Evolutionary conservation across 768 basidiomycete genomes (phyloP), one percentile per base, ranked within the genome.

Genomic region (Daedaleopsis nitida): DNA sequence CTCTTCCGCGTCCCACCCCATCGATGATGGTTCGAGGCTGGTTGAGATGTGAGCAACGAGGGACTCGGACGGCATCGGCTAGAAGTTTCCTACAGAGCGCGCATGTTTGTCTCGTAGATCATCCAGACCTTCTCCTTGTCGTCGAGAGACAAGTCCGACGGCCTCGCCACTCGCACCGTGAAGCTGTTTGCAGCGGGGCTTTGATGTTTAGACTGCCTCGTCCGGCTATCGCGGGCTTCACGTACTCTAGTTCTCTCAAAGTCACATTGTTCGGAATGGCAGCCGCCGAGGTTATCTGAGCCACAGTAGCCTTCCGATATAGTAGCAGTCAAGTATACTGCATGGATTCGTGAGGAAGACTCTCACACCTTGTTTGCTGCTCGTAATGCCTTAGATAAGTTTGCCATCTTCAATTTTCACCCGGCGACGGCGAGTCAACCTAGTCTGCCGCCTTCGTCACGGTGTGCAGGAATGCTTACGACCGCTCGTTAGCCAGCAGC

Each of bases 61-160:
- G 3, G 39, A 3, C 39, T 42, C 3, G 39, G 39, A 9, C n/a
- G n/a, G 12, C 16, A 17, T 7, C 27, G 13, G 21, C 43, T 54
- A 21, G 44, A 21, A 14, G 4, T 17, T 10, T 50, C 55, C 19
- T 60, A 81, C 80, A 77, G 54, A 6, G 66, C 53, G n/a, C 67
- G 63, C 88, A 91, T 90, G 71, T 90, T 90, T 14, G 70, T 66
- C 64, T 85, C 82, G 37, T 85, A 70, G 9, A 80, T 58, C 0
- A 43, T 52, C 86, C 86, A 90, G 43, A 89, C 77, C n/a, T 71
- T 70, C 11, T 73, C 70, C 32, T 78, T 75, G 48, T 81, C 74
- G 14, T 66, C 62, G 3, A 72, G 65, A 27, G 69, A 58, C 35
- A 87, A 62, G 11, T 78, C 75, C 19, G 65, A 62, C 1, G 79